These are phyloP conservation scores for Sporobolomyces pararoseus DNA, from an alignment of 768 basidiomycete species.

Conservation along the genomic window DNA sequence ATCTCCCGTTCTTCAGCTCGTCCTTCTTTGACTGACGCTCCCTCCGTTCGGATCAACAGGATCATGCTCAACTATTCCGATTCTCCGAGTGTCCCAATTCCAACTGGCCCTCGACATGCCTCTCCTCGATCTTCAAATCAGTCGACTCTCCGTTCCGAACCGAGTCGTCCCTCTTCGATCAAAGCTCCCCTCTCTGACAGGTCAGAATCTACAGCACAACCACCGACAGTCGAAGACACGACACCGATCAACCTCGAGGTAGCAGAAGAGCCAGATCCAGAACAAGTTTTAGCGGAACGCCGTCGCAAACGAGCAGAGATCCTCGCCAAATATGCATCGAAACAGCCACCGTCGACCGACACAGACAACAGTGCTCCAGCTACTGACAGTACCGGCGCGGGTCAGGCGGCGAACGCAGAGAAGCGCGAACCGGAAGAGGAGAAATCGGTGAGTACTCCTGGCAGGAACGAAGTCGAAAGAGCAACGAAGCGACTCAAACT, in stretches of 20 bases:
- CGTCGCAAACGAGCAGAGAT: conserved; percentile 72
- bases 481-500: conserved; percentile 26
- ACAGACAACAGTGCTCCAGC: too few species aligned
- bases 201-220: too few species aligned
- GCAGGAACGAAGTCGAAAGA: conserved; percentile 22
- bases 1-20: background rate
- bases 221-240: conserved; percentile 44
- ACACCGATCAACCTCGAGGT: conserved; percentile 55
- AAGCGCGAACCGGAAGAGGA: background rate
- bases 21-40: background rate
- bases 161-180: too few species aligned
- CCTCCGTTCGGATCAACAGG: background rate
- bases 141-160: background rate
- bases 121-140: background rate
- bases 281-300: conserved; percentile 62
- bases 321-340: conserved; percentile 62
- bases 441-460: conserved; percentile 7
- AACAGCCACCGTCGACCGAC: background rate
- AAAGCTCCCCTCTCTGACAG: too few species aligned
- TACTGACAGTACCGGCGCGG: background rate
- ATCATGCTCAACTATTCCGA: background rate
- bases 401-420: background rate
- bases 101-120: background rate
- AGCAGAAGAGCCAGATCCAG: conserved; percentile 54
- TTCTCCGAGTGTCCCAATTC: background rate